Conservation (phyloP, 78 protist genomes). For the Cavenderia fasciculata region DNA sequence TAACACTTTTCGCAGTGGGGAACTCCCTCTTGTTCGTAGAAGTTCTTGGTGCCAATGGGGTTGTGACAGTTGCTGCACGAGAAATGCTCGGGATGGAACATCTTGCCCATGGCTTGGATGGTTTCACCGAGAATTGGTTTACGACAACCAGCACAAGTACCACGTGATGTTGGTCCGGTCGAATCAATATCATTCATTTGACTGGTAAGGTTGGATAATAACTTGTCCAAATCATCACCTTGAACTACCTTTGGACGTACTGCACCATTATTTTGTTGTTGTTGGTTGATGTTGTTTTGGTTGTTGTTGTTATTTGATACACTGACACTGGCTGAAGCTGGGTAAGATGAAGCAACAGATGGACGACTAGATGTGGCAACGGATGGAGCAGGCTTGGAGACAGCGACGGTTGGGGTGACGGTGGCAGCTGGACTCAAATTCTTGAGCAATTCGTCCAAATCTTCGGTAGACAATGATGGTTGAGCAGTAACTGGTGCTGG, state of each 20-base stretch:
- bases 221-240: slow-evolving; percentile 77
- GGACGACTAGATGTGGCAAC: too few relatives aligned
- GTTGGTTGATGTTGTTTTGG: too few relatives aligned
- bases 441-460: slow-evolving; percentile 61
- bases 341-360: too few relatives aligned
- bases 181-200: slow-evolving; percentile 72
- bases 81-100: slow-evolving; percentile 86
- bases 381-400: too few relatives aligned
- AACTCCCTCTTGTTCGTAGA: slow-evolving; percentile 56
- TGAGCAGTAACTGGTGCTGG: background rate
- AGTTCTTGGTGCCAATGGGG: slow-evolving; percentile 78
- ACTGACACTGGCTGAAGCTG: too few relatives aligned
- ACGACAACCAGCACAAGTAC: slow-evolving; percentile 70
- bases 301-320: too few relatives aligned
- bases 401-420: too few relatives aligned
- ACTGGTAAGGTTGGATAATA: slow-evolving; percentile 51
- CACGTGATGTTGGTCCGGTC: slow-evolving; percentile 61
- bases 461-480: slow-evolving; percentile 26
- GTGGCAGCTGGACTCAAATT: slow-evolving; percentile 34
- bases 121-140: slow-evolving; percentile 83
- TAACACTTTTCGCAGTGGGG: slow-evolving; percentile 84
- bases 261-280: too few relatives aligned
- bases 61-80: slow-evolving; percentile 64
- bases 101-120: slow-evolving; percentile 80
- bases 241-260: slow-evolving; percentile 24